Percentiles rank a stretch among this genome's conserved stretches.
Conservation (phyloP, 352 stramenopile species). For the Pythium phragmiticola region DNA sequence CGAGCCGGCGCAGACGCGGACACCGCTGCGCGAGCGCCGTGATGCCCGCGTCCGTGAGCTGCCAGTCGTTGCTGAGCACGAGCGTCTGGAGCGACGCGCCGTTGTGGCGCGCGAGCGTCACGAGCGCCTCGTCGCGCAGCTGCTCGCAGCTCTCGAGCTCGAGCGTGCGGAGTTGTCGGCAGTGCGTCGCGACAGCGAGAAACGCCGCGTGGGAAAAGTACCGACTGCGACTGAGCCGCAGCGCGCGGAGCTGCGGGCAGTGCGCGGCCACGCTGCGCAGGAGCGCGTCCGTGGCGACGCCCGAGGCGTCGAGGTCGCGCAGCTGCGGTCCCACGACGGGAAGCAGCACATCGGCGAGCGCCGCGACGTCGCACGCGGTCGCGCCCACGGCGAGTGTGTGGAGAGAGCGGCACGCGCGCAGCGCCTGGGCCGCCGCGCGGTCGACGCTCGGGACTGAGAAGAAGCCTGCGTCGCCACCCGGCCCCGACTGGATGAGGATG, state of each 20-base stretch:
- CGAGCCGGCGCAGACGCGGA: conserved; percentile 36
- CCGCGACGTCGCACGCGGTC: conserved; percentile 51
- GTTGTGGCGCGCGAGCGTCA: conserved; percentile 36
- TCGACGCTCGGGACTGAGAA: conserved; percentile 65
- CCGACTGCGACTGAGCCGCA: conserved; percentile 70
- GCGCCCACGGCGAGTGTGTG: conserved; percentile 53
- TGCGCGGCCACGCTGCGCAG: conserved; percentile 41
- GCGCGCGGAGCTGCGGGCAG: conserved; percentile 33
- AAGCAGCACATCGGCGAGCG: conserved; percentile 29
- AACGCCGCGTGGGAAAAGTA: conserved; percentile 68
- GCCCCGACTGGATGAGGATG: conserved; percentile 51
- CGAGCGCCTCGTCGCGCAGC: conserved; percentile 45
- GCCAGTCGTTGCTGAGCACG: conserved; percentile 68
- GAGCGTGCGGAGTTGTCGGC: conserved; percentile 38
- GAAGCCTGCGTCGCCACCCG: conserved; percentile 32
- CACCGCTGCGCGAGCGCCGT: conserved; percentile 26
- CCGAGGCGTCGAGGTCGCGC: conserved; percentile 54
- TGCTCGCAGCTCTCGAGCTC: conserved; percentile 80
- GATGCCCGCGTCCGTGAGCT: conserved; percentile 59
- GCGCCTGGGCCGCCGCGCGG: conserved; percentile 26
- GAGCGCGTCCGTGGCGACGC: conserved; percentile 62
- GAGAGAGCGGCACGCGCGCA: conserved; percentile 31
- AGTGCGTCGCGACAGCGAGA: conserved; percentile 37
- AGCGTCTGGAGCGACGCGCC: conserved; percentile 43
- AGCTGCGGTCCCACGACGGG: conserved; percentile 29